Base-by-base conservation (phyloP, 192 early-diverging fungal species). In the Phycomyces nitens region DNA sequence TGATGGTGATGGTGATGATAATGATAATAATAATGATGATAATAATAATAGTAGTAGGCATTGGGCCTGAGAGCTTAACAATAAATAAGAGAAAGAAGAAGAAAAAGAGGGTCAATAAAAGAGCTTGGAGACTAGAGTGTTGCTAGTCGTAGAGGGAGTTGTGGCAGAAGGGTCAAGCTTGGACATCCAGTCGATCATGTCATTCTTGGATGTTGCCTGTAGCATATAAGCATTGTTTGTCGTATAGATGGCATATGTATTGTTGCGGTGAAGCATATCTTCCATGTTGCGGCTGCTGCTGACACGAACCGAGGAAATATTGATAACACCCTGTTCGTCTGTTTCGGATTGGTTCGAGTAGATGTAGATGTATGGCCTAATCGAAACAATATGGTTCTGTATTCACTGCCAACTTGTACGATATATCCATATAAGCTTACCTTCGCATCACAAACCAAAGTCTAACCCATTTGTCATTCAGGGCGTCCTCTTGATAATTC, bases 401-500 rank as follows among this genome's bases (percentile, higher is more conserved):
- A 44, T 43, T 49, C 14, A 47, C 12, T n/a, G 15, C 3, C 44
- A 7, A 47, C 12, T 47, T n/a, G 18, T 11, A 47, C 44, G 68
- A n/a, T 76, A 58, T n/a, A 41, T 18, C 41, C 47, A 44, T 27
- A 43, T 58, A 20, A 57, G 26, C 58, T 58, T 76, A 79, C 68
- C 86, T 80, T 44, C 87, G 76, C 57, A 91, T 74, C 38, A 94
- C 90, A 76, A 90, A 86, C 88, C 89, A 94, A 6, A 87, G 77
- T 50, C 85, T 83, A 1, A 80, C 72, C 94, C 94, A 96, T 16
- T 69, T 65, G 53, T 89, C 81, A 53, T 80, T 79, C 49, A 73
- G 27, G 14, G 80, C 73, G 51, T 78, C 67, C 54, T 85, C 81
- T n/a, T 82, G 84, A 54, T 76, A 78, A 53, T 64, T 61, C 8